Percentiles rank a stretch among this genome's conserved stretches.
These are phyloP conservation scores for Forsythia suspensa DNA, from an alignment of 257 asterid species.

Conservation along the genomic window DNA sequence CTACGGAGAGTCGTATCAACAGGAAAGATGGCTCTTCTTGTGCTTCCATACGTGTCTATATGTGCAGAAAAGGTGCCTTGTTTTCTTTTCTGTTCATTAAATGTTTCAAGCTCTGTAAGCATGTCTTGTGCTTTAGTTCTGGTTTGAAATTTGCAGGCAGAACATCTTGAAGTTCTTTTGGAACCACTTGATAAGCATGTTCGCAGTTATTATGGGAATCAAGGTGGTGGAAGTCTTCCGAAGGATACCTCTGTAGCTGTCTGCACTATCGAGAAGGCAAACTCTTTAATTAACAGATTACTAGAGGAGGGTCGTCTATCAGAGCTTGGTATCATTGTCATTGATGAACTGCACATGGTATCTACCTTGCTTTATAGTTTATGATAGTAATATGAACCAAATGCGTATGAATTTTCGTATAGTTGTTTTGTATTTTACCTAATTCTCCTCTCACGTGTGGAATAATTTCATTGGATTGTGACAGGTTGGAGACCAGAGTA, in stretches of 20 bases:
- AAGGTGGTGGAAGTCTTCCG: slow-evolving; percentile 94
- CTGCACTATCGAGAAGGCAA: slow-evolving; percentile 98
- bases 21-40: slow-evolving; percentile 93
- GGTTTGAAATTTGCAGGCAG: slow-evolving; percentile 55
- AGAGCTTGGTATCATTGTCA: slow-evolving; percentile 94
- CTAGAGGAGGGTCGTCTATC: slow-evolving; percentile 94
- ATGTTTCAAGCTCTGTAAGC: slow-evolving; percentile 18
- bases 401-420: background rate
- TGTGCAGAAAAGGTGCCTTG: slow-evolving; percentile 84
- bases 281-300: slow-evolving; percentile 80
- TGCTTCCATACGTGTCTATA: slow-evolving; percentile 93
- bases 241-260: slow-evolving; percentile 93
- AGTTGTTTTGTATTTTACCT: slow-evolving; percentile 10
- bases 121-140: slow-evolving; percentile 19
- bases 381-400: background rate
- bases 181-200: slow-evolving; percentile 88
- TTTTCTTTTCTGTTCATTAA: slow-evolving; percentile 12
- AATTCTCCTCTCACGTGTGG: slow-evolving; percentile 22
- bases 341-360: slow-evolving; percentile 99
- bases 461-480: slow-evolving; percentile 30
- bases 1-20: slow-evolving; percentile 76
- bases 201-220: slow-evolving; percentile 96
- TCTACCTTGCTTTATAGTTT: slow-evolving; percentile 26
- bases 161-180: slow-evolving; percentile 86
- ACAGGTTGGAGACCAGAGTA: slow-evolving; percentile 95